Evolutionary conservation across 129 eudicot genomes (phyloP).

Genomic region (Rutidosis leptorrhynchoides): DNA sequence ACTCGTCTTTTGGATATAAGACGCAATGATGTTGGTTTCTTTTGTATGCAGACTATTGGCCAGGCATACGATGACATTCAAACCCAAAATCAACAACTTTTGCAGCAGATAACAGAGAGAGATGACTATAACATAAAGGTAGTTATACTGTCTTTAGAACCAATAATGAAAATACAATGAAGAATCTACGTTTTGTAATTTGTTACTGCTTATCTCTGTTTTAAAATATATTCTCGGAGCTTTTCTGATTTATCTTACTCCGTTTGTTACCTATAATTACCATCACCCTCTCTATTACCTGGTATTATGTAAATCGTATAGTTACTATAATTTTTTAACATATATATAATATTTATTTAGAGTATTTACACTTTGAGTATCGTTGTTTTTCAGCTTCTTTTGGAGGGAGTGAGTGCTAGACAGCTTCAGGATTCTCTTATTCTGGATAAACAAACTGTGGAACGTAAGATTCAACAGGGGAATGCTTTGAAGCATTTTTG

Average conservation of each 20-base stretch:
- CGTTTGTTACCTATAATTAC: not conserved
- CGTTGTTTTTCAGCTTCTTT: slow-evolving; percentile 61
- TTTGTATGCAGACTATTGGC: slow-evolving; percentile 65
- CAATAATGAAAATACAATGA: not conserved
- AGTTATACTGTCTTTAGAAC: not conserved
- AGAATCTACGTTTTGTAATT: not conserved
- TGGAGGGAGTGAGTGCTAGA: slow-evolving; percentile 77
- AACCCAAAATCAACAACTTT: slow-evolving; percentile 84
- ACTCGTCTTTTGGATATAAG: not conserved
- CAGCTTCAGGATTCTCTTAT: slow-evolving; percentile 55
- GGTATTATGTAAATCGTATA: slow-evolving; percentile 8
- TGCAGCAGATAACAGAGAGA: slow-evolving; percentile 94
- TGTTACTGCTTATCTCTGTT: not conserved
- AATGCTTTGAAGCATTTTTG: slow-evolving; percentile 43
- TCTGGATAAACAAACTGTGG: slow-evolving; percentile 56
- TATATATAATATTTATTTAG: not conserved
- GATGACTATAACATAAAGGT: slow-evolving; percentile 95
- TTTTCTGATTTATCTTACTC: not conserved
- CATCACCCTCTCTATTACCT: not conserved
- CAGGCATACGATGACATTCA: slow-evolving; percentile 95
- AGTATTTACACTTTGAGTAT: slow-evolving; percentile 7
- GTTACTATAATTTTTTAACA: not conserved
- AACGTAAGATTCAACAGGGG: slow-evolving; percentile 54
- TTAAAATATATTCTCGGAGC: not conserved
- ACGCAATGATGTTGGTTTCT: slow-evolving; percentile 10